phyloP scores from a whole-genome alignment of 2,329 filamentous ascomycete genomes.

The Fusarium paranaense region DNA sequence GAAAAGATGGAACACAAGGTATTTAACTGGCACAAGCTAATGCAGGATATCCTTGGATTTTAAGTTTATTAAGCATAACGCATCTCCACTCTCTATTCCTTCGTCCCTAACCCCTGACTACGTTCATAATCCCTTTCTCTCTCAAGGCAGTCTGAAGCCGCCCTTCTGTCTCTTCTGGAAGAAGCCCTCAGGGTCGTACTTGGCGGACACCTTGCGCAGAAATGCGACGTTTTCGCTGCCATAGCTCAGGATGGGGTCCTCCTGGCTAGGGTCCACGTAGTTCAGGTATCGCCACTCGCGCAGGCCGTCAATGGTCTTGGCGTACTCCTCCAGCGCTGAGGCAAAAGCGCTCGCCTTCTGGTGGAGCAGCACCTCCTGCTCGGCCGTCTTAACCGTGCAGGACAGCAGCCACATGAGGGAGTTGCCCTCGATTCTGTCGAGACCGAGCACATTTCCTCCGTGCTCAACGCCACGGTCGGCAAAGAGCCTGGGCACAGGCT shows the following conservation, averaged over 20 bases:
- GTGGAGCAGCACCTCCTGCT: conserved; percentile 33
- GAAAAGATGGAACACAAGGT: background rate
- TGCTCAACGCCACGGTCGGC: conserved; percentile 29
- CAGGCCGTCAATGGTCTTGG: conserved; percentile 43
- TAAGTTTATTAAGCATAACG: background rate
- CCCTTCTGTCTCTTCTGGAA: conserved; percentile 49
- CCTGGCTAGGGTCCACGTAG: conserved; percentile 52
- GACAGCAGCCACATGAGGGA: conserved; percentile 51
- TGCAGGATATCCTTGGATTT: background rate
- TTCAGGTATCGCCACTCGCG: conserved; percentile 56
- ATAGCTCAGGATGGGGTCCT: conserved; percentile 53
- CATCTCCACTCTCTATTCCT: background rate
- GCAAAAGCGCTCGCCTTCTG: conserved; percentile 31
- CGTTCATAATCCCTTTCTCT: background rate
- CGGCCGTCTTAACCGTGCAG: conserved; percentile 51
- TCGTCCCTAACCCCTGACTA: background rate
- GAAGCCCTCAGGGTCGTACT: conserved; percentile 50
- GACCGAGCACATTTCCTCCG: conserved; percentile 50
- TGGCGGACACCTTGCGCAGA: conserved; percentile 43
- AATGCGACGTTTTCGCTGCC: conserved; percentile 50
- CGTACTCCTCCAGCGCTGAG: conserved; percentile 37
- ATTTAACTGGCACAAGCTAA: background rate
- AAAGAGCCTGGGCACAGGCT: conserved; percentile 46
- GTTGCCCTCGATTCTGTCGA: conserved; percentile 49
- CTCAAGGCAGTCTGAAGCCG: conserved; percentile 45